Evolutionary conservation across 495 filamentous ascomycete species (phyloP), one percentile per base, ranked within the genome.

Genomic region (Gamarada debralockiae): DNA sequence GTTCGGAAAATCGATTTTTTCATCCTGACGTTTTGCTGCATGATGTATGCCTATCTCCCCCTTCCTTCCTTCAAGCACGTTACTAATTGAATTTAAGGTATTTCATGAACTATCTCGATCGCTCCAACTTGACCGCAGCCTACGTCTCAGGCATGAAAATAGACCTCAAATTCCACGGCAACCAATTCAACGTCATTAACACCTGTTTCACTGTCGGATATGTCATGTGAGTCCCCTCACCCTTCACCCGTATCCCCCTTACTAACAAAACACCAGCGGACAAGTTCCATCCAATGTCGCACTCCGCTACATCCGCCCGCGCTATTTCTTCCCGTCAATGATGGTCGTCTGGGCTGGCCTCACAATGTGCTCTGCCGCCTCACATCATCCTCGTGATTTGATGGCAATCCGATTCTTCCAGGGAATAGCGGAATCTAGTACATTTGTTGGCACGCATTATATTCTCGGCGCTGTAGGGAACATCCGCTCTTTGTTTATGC

Each of bases 111-210:
- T 49, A 52, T 17, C 70, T 85, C 25, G 83, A 85, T 62, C 73
- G 80, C 6, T 71, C 75, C 15, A 84, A 83, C 58, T 55, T 86
- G 12, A 69, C 69, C 55, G 82, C 83, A 71, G 82, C 83, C 52
- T 85, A 85, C 65, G 79, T 85, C 23, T 78, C 76, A 0, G 83
- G 83, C 1, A 83, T 86, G 81, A 81, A 80, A 52, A 78, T 83
- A 49, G 80, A 84, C 17, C 41, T 44, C 12, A 21, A 2, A 25
- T 39, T 70, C 72, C 45, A 71, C 53, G 53, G 77, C 73, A 2
- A 58, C 45, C 37, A 65, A 53, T 37, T 72, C 17, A 45, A 46
- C 38, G 33, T 40, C 2, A 50, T 50, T 14, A 34, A 38, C 9
- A 40, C 41, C 3, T 4, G n/a, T n/a, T 44, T 44, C 22, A 44